These are phyloP conservation scores for Biscogniauxia marginata DNA, from an alignment of 2,329 filamentous ascomycete genomes.

Conservation along the genomic window DNA sequence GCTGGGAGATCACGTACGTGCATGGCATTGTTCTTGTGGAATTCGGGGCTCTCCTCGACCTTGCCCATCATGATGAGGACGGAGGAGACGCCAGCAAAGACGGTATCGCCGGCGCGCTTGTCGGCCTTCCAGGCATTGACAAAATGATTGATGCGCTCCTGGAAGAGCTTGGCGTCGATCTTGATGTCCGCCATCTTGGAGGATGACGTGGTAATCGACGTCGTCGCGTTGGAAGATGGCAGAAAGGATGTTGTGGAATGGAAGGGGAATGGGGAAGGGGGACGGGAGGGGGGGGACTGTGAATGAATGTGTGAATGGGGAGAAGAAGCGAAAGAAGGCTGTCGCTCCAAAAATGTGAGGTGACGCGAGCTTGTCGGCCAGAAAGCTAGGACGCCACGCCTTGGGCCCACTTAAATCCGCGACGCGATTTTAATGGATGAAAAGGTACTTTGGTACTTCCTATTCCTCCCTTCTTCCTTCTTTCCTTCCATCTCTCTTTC, in stretches of 20 bases:
- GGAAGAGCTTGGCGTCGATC: slow-evolving; percentile 92
- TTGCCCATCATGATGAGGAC: slow-evolving; percentile 93
- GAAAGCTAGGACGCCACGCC: neutral
- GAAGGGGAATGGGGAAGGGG: neutral
- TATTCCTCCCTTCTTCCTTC: neutral
- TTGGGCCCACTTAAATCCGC: slow-evolving; percentile 15
- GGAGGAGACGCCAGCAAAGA: slow-evolving; percentile 84
- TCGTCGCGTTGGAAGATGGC: slow-evolving; percentile 23
- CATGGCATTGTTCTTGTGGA: slow-evolving; percentile 94
- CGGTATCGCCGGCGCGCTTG: slow-evolving; percentile 79
- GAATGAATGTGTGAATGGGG: slow-evolving; percentile 34
- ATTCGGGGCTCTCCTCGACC: slow-evolving; percentile 81
- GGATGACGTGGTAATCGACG: slow-evolving; percentile 26
- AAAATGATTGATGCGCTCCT: slow-evolving; percentile 86
- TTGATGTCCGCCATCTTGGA: slow-evolving; percentile 75
- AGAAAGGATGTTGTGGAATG: slow-evolving; percentile 12
- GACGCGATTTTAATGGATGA: slow-evolving; percentile 17
- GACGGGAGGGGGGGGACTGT: neutral
- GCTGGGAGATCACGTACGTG: slow-evolving; percentile 77
- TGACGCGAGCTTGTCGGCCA: slow-evolving; percentile 22
- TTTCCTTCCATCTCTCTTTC: neutral
- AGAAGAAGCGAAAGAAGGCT: slow-evolving; percentile 10
- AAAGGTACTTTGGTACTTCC: slow-evolving; percentile 3
- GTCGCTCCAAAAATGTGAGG: slow-evolving; percentile 23
- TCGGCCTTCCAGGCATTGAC: slow-evolving; percentile 94